A percentile compares a stretch with the other conserved stretches of the same genome.
Conservation (phyloP, 2,329 filamentous ascomycete genomes). For the Penicillium sp. region DNA sequence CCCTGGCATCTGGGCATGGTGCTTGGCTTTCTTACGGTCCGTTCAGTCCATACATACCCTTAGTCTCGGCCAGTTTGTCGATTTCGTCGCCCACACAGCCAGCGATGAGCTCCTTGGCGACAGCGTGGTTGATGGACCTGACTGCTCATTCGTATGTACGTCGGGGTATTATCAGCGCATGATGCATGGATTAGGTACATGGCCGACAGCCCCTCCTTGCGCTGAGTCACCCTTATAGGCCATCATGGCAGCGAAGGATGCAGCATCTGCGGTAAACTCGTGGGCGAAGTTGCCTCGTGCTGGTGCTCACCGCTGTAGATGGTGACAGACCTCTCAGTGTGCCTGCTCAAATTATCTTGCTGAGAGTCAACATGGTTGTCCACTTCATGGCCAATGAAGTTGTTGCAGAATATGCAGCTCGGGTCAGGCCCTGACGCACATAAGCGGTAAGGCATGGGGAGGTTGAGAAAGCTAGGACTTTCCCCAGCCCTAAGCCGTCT, state of each 20-base stretch:
- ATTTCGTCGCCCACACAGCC: constrained; percentile 70
- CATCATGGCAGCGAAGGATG: constrained; percentile 76
- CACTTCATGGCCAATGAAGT: neutral
- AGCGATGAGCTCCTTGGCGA: constrained; percentile 73
- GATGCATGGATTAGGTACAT: neutral
- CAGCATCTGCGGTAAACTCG: constrained; percentile 70
- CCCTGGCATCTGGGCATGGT: constrained; percentile 57
- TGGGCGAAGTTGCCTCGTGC: constrained; percentile 65
- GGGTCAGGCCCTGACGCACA: constrained; percentile 4
- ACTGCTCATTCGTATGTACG: constrained; percentile 44
- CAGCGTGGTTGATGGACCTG: constrained; percentile 66
- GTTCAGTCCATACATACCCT: constrained; percentile 60
- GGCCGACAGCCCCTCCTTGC: constrained; percentile 57
- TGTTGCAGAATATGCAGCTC: constrained; percentile 3
- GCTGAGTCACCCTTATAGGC: constrained; percentile 72
- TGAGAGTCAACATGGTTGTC: constrained; percentile 7
- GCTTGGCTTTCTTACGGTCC: constrained; percentile 58
- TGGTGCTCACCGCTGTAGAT: constrained; percentile 46
- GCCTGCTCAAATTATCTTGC: constrained; percentile 52
- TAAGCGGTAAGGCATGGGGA: neutral
- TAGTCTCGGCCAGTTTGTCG: constrained; percentile 70
- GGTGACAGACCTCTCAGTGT: constrained; percentile 55
- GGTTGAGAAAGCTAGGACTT: constrained; percentile 15
- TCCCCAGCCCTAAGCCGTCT: constrained; percentile 39
- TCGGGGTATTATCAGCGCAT: neutral